Evolutionary conservation across 768 basidiomycete species (phyloP).

Genomic region (Paxillus involutus): DNA sequence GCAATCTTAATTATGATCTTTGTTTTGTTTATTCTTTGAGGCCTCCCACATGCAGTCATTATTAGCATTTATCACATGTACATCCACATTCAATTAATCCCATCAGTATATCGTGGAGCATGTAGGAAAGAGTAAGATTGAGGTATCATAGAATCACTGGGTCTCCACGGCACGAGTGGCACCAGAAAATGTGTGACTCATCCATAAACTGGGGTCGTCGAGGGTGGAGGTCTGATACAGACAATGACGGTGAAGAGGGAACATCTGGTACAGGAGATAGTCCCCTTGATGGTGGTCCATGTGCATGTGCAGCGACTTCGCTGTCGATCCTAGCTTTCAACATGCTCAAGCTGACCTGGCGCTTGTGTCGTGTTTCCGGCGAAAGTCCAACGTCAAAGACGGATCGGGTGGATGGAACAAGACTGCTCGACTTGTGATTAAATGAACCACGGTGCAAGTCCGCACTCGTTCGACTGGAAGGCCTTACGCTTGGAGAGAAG

Average conservation of each 20-base stretch:
- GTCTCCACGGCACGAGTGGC: conserved; percentile 78
- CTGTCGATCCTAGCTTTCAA: conserved; percentile 88
- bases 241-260: background rate
- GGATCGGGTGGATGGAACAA: conserved; percentile 47
- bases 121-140: background rate
- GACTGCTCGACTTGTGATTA: conserved; percentile 26
- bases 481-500: conserved; percentile 49
- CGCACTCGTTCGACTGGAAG: conserved; percentile 40
- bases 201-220: conserved; percentile 76
- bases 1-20: conserved; percentile 6
- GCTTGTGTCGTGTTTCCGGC: conserved; percentile 77
- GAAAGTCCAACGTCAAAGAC: conserved; percentile 70
- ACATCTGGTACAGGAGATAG: conserved; percentile 52
- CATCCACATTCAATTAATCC: conserved; percentile 18
- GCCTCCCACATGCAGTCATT: conserved; percentile 1
- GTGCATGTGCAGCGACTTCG: conserved; percentile 51
- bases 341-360: conserved; percentile 83
- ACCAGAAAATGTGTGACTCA: conserved; percentile 90
- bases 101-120: conserved; percentile 9
- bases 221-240: conserved; percentile 14
- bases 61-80: conserved; percentile 8
- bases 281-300: conserved; percentile 53
- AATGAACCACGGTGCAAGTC: conserved; percentile 40
- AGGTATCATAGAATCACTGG: conserved; percentile 60
- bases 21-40: conserved; percentile 8